These are phyloP conservation scores for Trypanosoma scelopori DNA, from an alignment of 208 protist species.

Conservation along the genomic window DNA sequence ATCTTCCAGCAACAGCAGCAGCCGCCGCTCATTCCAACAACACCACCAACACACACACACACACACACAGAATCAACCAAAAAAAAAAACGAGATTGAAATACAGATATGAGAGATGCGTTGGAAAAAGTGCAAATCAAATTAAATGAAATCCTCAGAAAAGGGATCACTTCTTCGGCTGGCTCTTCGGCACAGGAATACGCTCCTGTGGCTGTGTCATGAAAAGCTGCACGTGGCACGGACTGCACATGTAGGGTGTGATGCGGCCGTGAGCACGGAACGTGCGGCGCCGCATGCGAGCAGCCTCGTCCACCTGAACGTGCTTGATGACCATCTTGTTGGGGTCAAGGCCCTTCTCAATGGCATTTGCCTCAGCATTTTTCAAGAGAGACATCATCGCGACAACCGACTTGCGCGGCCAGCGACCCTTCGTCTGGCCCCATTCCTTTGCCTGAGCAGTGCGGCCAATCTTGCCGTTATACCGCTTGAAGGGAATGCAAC, in stretches of 20 bases:
- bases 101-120: no score
- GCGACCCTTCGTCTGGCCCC: conserved; percentile 90
- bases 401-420: conserved; percentile 95
- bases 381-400: conserved; percentile 89
- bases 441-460: conserved; percentile 93
- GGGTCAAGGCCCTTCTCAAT: conserved; percentile 90
- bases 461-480: conserved; percentile 93
- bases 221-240: conserved; percentile 68
- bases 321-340: conserved; percentile 91
- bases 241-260: conserved; percentile 94
- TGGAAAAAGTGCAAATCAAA: conserved; percentile 7
- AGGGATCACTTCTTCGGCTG: conserved; percentile 78
- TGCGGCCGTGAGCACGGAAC: conserved; percentile 95
- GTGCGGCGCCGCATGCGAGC: conserved; percentile 91
- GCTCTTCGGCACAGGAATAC: conserved; percentile 77
- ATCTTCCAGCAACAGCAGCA: no score
- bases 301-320: conserved; percentile 93
- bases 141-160: conserved; percentile 18
- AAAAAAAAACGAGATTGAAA: conserved; percentile 26
- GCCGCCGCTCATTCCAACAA: no score
- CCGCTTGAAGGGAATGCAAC: conserved; percentile 94
- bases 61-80: conserved; percentile 24
- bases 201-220: conserved; percentile 85
- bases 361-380: conserved; percentile 93
- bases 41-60: conserved; percentile 16